Evolutionary conservation across 2,329 filamentous ascomycete genomes (phyloP), one percentile per base, ranked within the genome.

Genomic region (Pseudogymnoascus sp.): DNA sequence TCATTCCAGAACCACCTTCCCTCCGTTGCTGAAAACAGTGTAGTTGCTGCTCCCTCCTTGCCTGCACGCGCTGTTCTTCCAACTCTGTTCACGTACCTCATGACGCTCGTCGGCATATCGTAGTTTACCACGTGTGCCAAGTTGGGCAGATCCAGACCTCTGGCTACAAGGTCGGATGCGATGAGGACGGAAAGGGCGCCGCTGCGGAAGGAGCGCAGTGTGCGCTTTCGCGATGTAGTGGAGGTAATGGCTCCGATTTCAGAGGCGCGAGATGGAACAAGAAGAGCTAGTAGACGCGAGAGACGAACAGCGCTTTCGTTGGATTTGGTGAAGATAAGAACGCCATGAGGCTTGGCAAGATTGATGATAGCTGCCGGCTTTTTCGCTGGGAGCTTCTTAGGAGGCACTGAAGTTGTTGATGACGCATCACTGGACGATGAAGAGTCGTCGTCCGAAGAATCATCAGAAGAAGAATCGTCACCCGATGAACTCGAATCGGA

Each of bases 51-150:
- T 1, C 93, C 93, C 1, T 77, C 68, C 62, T 86, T 85, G 1
- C 89, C 91, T 0, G 91, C 95, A 72, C 93, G 83, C 0, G 93
- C 93, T 0, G 93, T 97, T 63, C 95, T 86, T 38, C 95, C 93
- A 1, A 97, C 91, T 41, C 95, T 88, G 74, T 97, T 95, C 4
- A 97, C 87, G 70, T 97, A 97, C 23, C 87, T 88, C 5, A 88
- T 89, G 35, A 92, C 79, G 70, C 88, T 93, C 4, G 86, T 83
- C 0, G 93, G 93, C 60, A 97, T 82, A 73, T 97, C 93, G 78
- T 97, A 97, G 77, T 96, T 97, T 75, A 97, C 80, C 55, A 97
- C 91, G 71, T 96, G 90, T 37, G 87, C 86, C 55, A 97, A 83
- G 55, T 84, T 82, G 0, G 86, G 84, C 11, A 96, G 81, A 74